Evolutionary conservation across 2,329 filamentous ascomycete genomes (phyloP).

Genomic region (Fusarium circinatum): DNA sequence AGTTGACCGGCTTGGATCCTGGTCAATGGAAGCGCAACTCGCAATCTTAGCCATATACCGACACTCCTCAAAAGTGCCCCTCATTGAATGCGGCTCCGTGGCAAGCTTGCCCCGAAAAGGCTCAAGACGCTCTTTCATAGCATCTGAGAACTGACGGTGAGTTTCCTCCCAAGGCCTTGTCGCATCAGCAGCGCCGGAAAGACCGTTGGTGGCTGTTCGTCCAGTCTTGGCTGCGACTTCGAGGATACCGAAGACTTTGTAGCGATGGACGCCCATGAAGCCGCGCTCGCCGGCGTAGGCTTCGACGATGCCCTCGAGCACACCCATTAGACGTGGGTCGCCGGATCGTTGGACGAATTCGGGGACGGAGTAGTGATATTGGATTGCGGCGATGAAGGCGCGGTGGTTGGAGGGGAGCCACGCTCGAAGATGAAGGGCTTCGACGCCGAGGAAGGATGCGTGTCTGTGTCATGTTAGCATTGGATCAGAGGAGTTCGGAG

Average conservation of each 20-base stretch:
- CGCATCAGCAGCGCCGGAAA: slow-evolving; percentile 56
- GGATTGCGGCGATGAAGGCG: slow-evolving; percentile 65
- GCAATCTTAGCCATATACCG: slow-evolving; percentile 60
- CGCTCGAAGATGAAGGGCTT: slow-evolving; percentile 62
- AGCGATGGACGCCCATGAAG: slow-evolving; percentile 66
- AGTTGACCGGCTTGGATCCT: slow-evolving; percentile 57
- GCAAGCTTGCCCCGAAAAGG: slow-evolving; percentile 56
- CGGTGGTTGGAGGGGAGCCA: slow-evolving; percentile 65
- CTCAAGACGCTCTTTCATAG: slow-evolving; percentile 36
- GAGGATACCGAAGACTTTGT: slow-evolving; percentile 66
- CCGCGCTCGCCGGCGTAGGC: slow-evolving; percentile 65
- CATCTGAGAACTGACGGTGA: slow-evolving; percentile 31
- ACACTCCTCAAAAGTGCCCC: slow-evolving; percentile 65
- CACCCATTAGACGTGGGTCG: slow-evolving; percentile 61
- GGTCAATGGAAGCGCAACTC: slow-evolving; percentile 57
- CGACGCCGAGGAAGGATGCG: slow-evolving; percentile 60
- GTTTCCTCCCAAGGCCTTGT: slow-evolving; percentile 37
- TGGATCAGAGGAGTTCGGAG: background rate
- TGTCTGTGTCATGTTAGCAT: slow-evolving; percentile 46
- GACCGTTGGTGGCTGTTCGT: slow-evolving; percentile 62
- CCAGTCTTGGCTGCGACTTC: slow-evolving; percentile 65
- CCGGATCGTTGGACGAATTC: slow-evolving; percentile 63
- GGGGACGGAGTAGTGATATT: slow-evolving; percentile 64
- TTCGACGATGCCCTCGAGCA: slow-evolving; percentile 64
- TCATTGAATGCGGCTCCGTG: slow-evolving; percentile 63